These are phyloP conservation scores for Kwoniella europaea DNA, from an alignment of 768 basidiomycete genomes.

Conservation along the genomic window DNA sequence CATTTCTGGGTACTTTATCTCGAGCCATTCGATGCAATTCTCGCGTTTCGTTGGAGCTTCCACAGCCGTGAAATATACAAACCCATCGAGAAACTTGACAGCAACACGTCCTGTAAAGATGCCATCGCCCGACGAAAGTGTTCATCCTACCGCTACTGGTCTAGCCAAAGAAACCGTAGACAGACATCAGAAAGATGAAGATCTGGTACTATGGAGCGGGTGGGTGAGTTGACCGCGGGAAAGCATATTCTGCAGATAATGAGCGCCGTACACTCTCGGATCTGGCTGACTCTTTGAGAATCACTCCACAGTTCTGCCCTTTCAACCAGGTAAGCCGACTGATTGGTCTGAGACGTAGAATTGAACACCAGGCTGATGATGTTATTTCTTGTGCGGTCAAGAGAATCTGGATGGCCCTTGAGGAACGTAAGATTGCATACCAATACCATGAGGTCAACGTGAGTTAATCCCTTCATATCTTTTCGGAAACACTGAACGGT, in stretches of 20 bases:
- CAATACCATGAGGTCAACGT: slow-evolving; percentile 56
- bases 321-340: slow-evolving; percentile 66
- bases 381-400: not conserved
- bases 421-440: slow-evolving; percentile 73
- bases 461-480: not conserved
- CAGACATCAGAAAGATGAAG: slow-evolving; percentile 64
- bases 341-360: not conserved
- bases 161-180: slow-evolving; percentile 64
- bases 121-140: slow-evolving; percentile 62
- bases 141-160: slow-evolving; percentile 68
- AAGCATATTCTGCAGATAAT: not conserved
- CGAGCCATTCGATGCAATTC: no score
- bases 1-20: no score
- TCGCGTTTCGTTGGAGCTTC: not conserved
- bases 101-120: slow-evolving; percentile 5
- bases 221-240: slow-evolving; percentile 61
- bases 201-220: slow-evolving; percentile 70
- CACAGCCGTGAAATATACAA: not conserved
- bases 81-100: not conserved
- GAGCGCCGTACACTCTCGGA: not conserved
- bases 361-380: not conserved
- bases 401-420: slow-evolving; percentile 76
- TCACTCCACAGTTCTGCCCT: slow-evolving; percentile 67
- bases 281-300: not conserved
- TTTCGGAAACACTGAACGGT: not conserved